phyloP scores from a whole-genome alignment of 2,329 filamentous ascomycete species.

The Elsinoe australis region DNA sequence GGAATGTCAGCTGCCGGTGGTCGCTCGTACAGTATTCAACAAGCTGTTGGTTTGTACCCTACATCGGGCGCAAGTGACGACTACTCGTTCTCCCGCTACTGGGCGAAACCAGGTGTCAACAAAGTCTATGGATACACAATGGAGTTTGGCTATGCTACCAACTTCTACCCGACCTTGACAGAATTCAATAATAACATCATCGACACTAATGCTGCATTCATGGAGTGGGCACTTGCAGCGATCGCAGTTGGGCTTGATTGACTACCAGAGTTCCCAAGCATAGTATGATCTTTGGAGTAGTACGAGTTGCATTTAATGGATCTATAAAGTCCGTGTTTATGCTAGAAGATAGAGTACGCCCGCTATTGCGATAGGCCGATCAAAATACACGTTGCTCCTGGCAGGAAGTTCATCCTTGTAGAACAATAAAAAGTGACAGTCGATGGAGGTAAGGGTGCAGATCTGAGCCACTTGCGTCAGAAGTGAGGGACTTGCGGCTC shows the following conservation, averaged over 20 bases:
- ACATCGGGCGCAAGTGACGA: conserved; percentile 35
- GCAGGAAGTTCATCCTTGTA: no score
- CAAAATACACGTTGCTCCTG: no score
- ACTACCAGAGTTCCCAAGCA: no score
- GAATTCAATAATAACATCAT: conserved; percentile 37
- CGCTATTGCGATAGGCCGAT: no score
- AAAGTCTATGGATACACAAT: conserved; percentile 36
- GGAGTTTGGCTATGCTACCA: conserved; percentile 35
- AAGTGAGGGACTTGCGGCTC: no score
- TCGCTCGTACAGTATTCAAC: conserved; percentile 29
- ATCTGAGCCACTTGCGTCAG: no score
- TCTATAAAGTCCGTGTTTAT: no score
- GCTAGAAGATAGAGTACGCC: no score
- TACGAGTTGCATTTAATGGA: no score
- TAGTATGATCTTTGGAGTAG: no score
- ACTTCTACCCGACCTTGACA: conserved; percentile 36
- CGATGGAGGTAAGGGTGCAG: no score
- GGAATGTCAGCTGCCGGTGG: conserved; percentile 35
- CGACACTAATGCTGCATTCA: conserved; percentile 38
- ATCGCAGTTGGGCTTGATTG: conserved; percentile 28
- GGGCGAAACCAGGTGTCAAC: conserved; percentile 31
- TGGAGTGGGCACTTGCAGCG: conserved; percentile 35
- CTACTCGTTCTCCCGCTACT: conserved; percentile 34
- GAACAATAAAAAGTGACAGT: no score
- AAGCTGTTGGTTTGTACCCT: conserved; percentile 34